Evolutionary conservation across 2,329 filamentous ascomycete genomes (phyloP).

Genomic region (Apiospora phragmitis): DNA sequence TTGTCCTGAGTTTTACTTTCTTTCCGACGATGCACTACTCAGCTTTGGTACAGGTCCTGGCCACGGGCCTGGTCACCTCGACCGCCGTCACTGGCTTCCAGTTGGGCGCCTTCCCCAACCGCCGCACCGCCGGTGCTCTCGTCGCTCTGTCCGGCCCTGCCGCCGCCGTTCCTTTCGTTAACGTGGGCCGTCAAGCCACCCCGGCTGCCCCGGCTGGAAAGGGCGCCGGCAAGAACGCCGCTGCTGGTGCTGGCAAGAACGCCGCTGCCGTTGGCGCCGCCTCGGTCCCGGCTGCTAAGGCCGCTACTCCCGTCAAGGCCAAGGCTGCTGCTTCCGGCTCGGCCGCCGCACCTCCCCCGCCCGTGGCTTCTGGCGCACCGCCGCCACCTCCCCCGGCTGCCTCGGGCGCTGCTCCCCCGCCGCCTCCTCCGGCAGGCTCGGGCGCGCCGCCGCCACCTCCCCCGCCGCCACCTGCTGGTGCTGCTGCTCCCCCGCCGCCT

Average conservation of each 20-base stretch:
- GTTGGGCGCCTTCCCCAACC: neutral
- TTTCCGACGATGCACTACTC: conserved; percentile 6
- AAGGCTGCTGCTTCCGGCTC: neutral
- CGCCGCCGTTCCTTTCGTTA: neutral
- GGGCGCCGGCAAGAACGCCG: neutral
- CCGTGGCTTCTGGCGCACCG: neutral
- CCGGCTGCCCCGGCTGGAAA: neutral
- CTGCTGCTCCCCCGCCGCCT: neutral
- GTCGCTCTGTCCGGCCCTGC: neutral
- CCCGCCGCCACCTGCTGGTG: neutral
- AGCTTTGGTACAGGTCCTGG: conserved; percentile 1
- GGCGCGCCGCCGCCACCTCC: neutral
- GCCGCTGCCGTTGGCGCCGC: neutral
- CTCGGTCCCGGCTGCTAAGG: neutral
- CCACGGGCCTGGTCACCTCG: conserved; percentile 2
- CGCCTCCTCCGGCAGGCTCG: neutral
- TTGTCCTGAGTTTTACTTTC: conserved; percentile 7
- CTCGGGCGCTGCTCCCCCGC: neutral
- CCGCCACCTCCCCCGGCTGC: neutral
- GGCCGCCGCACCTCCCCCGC: neutral
- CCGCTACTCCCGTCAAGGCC: neutral
- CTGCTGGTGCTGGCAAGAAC: neutral
- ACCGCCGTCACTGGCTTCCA: conserved; percentile 3
- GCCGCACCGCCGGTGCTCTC: neutral
- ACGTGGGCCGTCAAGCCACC: neutral